Evolutionary conservation across 176 grass and related monocot genomes (phyloP), one percentile per base, ranked within the genome.

Genomic region (Phyllostachys edulis): DNA sequence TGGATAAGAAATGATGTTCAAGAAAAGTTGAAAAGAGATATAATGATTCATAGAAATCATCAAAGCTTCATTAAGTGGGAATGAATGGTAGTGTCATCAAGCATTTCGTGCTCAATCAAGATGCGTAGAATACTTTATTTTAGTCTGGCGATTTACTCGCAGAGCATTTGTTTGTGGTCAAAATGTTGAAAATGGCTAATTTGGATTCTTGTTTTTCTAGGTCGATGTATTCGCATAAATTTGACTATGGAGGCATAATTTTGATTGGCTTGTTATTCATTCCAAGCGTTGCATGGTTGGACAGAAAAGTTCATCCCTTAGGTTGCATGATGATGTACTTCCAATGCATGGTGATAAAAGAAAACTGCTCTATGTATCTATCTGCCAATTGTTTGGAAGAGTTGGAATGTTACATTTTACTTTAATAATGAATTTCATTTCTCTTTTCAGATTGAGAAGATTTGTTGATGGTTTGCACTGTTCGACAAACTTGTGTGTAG

Each of bases 51-150:
- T 75, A 95, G 46, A 98, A 90, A 84, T 91, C 89, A 87, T 88
- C 95, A 73, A 98, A 94, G 78, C 61, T 84, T 81, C 85, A 59
- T 84, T 98, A 65, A 91, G 90, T 90, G 95, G 95, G 50, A 94
- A 70, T 65, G 95, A 98, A 91, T 98, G 95, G 95, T 98, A 98
- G 61, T 94, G 92, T 61, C 92, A 94, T 80, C 95, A 98, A 84
- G 92, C 95, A 88, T 98, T 98, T 71, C 95, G 92, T 86, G 92
- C 95, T 78, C 80, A 98, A 94, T 80, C 95, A 98, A 90, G 95
- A n/a, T n/a, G n/a, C 95, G 95, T 94, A 90, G 5, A 67, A 47
- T 76, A 36, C 34, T 81, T 71, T 64, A 69, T 9, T n/a, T 80
- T 47, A 52, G 55, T n/a, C 50, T 79, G 42, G 5, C 69, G 24